Conservation (phyloP, 2,329 filamentous ascomycete species). For the Fusarium pseudocircinatum region DNA sequence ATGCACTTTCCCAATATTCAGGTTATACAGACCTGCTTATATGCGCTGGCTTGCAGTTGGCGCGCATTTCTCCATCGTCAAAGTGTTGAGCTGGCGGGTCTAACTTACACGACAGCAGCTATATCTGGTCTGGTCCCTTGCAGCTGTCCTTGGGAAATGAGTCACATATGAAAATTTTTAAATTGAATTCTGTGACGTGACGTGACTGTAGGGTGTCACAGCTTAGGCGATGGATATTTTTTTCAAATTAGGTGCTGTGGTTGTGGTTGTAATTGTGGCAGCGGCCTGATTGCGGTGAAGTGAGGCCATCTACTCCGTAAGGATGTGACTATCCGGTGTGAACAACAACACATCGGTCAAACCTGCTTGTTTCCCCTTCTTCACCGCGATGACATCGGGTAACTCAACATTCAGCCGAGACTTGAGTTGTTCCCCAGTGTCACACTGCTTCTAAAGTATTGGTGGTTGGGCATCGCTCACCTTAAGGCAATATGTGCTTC, state of each 20-base stretch:
- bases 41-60: slow-evolving; percentile 27
- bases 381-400: neutral
- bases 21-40: slow-evolving; percentile 5
- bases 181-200: slow-evolving; percentile 15
- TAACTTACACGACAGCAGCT: slow-evolving; percentile 33
- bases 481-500: neutral
- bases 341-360: slow-evolving; percentile 9
- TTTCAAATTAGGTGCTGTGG: neutral
- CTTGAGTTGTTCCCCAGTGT: neutral
- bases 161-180: neutral
- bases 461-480: neutral
- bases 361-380: neutral
- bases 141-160: slow-evolving; percentile 23
- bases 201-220: neutral
- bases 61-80: slow-evolving; percentile 10
- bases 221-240: neutral
- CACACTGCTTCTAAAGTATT: neutral
- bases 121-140: slow-evolving; percentile 24
- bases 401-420: neutral
- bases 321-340: slow-evolving; percentile 4
- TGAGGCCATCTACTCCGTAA: slow-evolving; percentile 36
- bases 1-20: slow-evolving; percentile 13
- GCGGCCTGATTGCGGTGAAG: slow-evolving; percentile 12
- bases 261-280: neutral
- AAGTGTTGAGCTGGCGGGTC: slow-evolving; percentile 21